Evolutionary conservation across 1,284 basidiomycete species (phyloP).

Genomic region (Trametes hirsuta): DNA sequence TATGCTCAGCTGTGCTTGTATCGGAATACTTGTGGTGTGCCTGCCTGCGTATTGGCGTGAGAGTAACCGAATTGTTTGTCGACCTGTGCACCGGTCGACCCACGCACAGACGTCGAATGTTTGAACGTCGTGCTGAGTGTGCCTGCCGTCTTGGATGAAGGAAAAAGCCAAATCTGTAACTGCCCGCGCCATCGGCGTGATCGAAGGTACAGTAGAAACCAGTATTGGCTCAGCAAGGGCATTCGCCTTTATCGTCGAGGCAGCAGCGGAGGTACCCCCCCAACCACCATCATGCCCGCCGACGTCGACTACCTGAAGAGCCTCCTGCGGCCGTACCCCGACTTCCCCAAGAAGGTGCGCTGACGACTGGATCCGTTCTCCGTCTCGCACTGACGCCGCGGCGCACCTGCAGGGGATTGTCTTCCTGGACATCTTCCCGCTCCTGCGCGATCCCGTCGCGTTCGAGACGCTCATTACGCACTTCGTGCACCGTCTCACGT

Average conservation of each 20-base stretch:
- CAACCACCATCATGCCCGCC: constrained; percentile 51
- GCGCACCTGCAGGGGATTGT: constrained; percentile 61
- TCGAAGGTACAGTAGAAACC: too few relatives aligned
- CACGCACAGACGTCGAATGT: neutral
- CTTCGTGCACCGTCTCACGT: constrained; percentile 86
- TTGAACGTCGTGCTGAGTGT: too few relatives aligned
- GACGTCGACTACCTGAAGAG: constrained; percentile 78
- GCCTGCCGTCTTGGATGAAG: too few relatives aligned
- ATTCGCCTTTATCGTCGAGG: too few relatives aligned
- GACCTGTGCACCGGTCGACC: neutral
- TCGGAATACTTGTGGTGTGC: neutral
- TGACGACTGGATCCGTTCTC: neutral
- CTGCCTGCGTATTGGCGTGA: neutral
- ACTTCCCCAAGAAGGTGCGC: constrained; percentile 87
- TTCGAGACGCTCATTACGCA: constrained; percentile 94
- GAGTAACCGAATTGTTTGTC: neutral
- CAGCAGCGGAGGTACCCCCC: neutral
- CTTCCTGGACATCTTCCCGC: constrained; percentile 91
- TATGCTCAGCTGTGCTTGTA: constrained; percentile 9
- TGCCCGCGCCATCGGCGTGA: too few relatives aligned
- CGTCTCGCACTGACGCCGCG: neutral
- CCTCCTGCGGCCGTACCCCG: constrained; percentile 69
- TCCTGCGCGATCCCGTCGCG: constrained; percentile 81
- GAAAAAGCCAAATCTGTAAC: too few relatives aligned
- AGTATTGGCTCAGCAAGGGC: too few relatives aligned